Base-by-base conservation (phyloP, 441 rosid species). In the Pelargonium cotyledonis region DNA sequence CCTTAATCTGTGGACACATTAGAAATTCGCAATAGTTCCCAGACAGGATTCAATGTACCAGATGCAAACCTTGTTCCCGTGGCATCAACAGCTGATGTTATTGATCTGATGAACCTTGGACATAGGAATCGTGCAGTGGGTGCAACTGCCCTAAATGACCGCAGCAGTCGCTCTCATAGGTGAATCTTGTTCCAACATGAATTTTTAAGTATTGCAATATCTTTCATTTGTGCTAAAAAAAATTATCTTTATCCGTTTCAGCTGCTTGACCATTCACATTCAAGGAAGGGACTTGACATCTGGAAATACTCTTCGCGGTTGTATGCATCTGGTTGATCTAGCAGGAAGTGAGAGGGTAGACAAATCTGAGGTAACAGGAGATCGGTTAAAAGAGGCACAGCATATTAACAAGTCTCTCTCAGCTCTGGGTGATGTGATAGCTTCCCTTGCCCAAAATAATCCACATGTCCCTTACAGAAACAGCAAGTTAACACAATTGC, bases 151-250 rank as follows among this genome's bases (percentile, higher is more conserved):
- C 40, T 92, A 72, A 92, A 92, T 83, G 97, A 92, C 51, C 86
- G 96, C 5, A 92, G 97, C 72, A 92, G 97, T 76, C 95, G 97
- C 65, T 92, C 97, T 67, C 97, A 92, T 49, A 92, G 97, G 97
- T 91, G 66, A 72, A 18, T 5, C 10, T 58, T 26, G 44, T 38
- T 61, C 53, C 65, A 62, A 80, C 65, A 2, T 44, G 9, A 38
- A 40, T 66, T 68, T 66, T 68, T 49, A 51, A 61, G 76, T 9
- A 19, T 21, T 44, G 9, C 64, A 61, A 61, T 29, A 12, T 0
- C 49, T 21, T 63, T 58, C 53, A 41, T 43, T 51, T 26, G 58
- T 5, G 26, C 21, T 73, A 43, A n/a, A n/a, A n/a, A n/a, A n/a
- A n/a, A n/a, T n/a, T n/a, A 79, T 23, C 64, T 49, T 15, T 49